Percentiles rank a stretch among this genome's conserved stretches.
phyloP scores from a whole-genome alignment of 139 green algal genomes.

The Coelastrella sp. region DNA sequence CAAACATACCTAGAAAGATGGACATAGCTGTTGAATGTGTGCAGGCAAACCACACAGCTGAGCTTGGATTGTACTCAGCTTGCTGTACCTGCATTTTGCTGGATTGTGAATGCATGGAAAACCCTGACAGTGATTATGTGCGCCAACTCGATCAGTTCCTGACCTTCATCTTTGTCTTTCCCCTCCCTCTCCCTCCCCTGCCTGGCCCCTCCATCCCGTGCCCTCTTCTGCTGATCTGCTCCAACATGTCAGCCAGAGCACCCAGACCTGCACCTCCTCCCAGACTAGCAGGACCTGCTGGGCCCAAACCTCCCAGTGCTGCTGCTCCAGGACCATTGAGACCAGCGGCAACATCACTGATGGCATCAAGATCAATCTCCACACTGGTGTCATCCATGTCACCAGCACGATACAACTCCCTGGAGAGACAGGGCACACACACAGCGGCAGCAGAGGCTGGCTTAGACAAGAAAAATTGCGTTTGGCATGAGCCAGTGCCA shows the following conservation, averaged over 20 bases:
- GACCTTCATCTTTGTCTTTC: constrained; percentile 30
- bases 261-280: too few species aligned
- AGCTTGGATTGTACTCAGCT: not conserved
- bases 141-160: not conserved
- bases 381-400: constrained; percentile 54
- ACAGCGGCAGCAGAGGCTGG: too few species aligned
- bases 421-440: too few species aligned
- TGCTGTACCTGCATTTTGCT: not conserved
- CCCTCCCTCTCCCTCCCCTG: not conserved
- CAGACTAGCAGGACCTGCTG: not conserved
- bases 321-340: constrained; percentile 1
- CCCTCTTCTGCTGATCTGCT: constrained; percentile 24
- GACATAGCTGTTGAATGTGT: too few species aligned
- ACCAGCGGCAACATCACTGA: not conserved
- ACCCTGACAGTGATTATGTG: too few species aligned
- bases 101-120: too few species aligned
- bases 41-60: too few species aligned
- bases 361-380: constrained; percentile 53
- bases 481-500: too few species aligned
- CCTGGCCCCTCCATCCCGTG: not conserved
- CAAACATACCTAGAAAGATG: too few species aligned
- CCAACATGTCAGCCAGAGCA: constrained; percentile 43
- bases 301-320: constrained; percentile 23
- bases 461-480: too few species aligned
- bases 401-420: constrained; percentile 45